Evolutionary conservation across 495 filamentous ascomycete genomes (phyloP).

Genomic region (Glarea lozoyensis): DNA sequence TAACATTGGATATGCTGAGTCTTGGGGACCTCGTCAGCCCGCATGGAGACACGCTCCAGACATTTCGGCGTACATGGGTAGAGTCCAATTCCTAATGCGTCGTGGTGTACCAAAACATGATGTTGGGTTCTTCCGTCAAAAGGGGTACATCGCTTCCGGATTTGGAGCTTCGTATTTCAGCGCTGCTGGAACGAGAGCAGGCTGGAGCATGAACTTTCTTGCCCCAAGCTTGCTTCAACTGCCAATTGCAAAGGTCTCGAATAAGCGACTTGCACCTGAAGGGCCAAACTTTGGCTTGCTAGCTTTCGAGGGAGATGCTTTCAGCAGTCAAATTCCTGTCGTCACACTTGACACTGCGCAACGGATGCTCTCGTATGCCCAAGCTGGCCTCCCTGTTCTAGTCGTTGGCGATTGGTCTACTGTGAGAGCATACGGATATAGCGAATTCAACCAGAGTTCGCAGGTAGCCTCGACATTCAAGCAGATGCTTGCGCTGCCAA

Average conservation of each 20-base stretch:
- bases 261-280: conserved; percentile 5
- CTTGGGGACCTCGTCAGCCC: conserved; percentile 4
- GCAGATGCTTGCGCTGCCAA: conserved; percentile 2
- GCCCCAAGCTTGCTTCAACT: conserved; percentile 1
- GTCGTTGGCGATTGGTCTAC: conserved; percentile 5
- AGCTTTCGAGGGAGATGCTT: conserved; percentile 5
- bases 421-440: conserved; percentile 2
- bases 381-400: conserved; percentile 4
- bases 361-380: conserved; percentile 2
- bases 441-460: not conserved
- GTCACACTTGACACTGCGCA: conserved; percentile 1
- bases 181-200: conserved; percentile 1
- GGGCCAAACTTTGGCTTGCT: conserved; percentile 1
- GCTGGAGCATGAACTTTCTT: conserved; percentile 7
- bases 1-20: conserved; percentile 7
- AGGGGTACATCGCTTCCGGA: conserved; percentile 6
- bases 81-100: conserved; percentile 1
- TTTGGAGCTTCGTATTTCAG: conserved; percentile 2
- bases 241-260: not conserved
- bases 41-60: conserved; percentile 1
- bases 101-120: conserved; percentile 1
- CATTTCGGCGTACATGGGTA: conserved; percentile 3
- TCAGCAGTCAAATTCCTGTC: not conserved
- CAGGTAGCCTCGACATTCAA: not conserved
- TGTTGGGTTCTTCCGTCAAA: conserved; percentile 7